These are phyloP conservation scores for Hyaloscypha bicolor DNA, from an alignment of 495 filamentous ascomycete genomes.

Conservation along the genomic window DNA sequence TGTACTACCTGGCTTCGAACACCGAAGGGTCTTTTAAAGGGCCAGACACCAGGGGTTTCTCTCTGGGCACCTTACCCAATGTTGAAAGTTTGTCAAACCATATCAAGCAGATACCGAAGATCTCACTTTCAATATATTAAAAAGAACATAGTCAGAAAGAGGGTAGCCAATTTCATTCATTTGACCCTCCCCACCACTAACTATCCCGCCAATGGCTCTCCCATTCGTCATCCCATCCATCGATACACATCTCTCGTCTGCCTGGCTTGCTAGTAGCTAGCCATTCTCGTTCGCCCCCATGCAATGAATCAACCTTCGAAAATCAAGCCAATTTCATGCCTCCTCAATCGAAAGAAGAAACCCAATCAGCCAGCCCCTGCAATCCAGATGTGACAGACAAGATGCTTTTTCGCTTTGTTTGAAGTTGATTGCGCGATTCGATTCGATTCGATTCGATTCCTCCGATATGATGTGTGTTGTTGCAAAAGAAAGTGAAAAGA, in stretches of 20 bases:
- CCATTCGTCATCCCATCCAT: neutral
- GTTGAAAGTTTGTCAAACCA: neutral
- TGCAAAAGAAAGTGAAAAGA: neutral
- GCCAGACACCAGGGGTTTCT: too few relatives aligned
- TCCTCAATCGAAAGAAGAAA: neutral
- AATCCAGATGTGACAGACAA: conserved; percentile 18
- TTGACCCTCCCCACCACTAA: neutral
- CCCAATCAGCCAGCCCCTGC: neutral
- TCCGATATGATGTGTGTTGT: neutral
- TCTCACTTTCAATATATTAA: neutral
- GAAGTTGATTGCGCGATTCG: neutral
- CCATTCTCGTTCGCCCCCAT: neutral
- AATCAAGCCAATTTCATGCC: neutral
- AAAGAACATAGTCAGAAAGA: too few relatives aligned
- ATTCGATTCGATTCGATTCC: neutral
- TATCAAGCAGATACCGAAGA: neutral
- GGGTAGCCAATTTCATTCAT: neutral
- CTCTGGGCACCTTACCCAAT: neutral
- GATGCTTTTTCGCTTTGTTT: conserved; percentile 17
- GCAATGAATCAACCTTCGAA: neutral
- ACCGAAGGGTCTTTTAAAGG: too few relatives aligned
- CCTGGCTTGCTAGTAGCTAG: neutral
- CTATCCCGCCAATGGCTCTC: neutral
- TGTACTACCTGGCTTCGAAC: too few relatives aligned
- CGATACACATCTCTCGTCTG: neutral